Evolutionary conservation across 2,329 filamentous ascomycete genomes (phyloP).

Genomic region (Aspergillus carbonarius): DNA sequence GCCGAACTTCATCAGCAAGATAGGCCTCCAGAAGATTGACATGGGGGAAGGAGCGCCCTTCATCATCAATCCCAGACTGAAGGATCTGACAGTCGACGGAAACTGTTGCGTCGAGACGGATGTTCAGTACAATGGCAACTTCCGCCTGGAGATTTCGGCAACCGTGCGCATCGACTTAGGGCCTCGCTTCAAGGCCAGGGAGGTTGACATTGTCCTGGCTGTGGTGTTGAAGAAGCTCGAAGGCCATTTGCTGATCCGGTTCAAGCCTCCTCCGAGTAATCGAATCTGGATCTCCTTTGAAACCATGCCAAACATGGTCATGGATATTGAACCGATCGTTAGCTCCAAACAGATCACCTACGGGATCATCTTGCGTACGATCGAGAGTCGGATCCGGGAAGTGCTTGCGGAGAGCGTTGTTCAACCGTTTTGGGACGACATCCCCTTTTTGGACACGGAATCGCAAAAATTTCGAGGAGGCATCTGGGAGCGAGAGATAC

Average conservation of each 20-base stretch:
- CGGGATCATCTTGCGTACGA: constrained; percentile 83
- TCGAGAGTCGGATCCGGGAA: constrained; percentile 92
- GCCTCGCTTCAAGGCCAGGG: constrained; percentile 79
- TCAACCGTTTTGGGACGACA: constrained; percentile 92
- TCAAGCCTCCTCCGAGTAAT: constrained; percentile 95
- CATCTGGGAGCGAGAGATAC: constrained; percentile 62
- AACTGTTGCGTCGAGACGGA: constrained; percentile 86
- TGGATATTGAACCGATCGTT: constrained; percentile 93
- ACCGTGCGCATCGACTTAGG: constrained; percentile 90
- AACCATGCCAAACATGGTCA: constrained; percentile 87
- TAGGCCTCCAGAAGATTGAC: constrained; percentile 78
- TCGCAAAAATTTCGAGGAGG: constrained; percentile 79
- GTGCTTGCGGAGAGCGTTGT: constrained; percentile 91
- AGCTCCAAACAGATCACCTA: constrained; percentile 95
- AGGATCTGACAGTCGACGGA: constrained; percentile 86
- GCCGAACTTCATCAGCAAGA: constrained; percentile 81
- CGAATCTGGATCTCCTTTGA: constrained; percentile 95
- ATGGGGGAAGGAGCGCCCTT: constrained; percentile 84
- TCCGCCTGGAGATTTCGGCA: constrained; percentile 86
- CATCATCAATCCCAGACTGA: constrained; percentile 83
- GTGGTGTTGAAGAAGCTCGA: constrained; percentile 81
- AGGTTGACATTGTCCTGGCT: constrained; percentile 85
- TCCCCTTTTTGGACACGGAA: constrained; percentile 82
- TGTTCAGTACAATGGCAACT: constrained; percentile 83
- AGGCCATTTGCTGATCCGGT: constrained; percentile 78